These are phyloP conservation scores for Capsicum rhomboideum DNA, from an alignment of 257 asterid genomes.

Conservation along the genomic window DNA sequence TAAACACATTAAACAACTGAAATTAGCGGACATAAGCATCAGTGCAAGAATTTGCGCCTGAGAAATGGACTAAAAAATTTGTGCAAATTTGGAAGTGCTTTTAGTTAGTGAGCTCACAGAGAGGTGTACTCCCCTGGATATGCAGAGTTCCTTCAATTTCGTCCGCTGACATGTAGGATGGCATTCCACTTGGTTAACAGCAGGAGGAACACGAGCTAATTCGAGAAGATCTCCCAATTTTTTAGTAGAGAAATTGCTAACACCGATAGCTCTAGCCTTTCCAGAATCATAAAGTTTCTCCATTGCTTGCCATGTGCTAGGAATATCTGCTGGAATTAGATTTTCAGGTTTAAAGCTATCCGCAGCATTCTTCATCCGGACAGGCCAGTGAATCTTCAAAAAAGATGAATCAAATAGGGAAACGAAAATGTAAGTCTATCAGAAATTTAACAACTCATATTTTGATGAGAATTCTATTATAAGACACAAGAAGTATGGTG, in stretches of 20 bases:
- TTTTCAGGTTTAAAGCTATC: conserved; percentile 37
- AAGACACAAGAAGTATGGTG: background rate
- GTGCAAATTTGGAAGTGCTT: background rate
- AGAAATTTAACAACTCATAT: background rate
- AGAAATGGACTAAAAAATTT: background rate
- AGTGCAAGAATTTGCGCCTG: background rate
- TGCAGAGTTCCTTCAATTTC: conserved; percentile 52
- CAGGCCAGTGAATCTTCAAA: conserved; percentile 69
- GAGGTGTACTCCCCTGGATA: conserved; percentile 66
- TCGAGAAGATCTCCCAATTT: conserved; percentile 52
- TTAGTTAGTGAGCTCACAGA: conserved; percentile 41
- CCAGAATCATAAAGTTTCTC: conserved; percentile 61
- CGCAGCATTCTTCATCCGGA: conserved; percentile 44
- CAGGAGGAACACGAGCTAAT: conserved; percentile 64
- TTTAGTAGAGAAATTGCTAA: conserved; percentile 63
- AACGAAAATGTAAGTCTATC: background rate
- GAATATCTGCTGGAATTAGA: conserved; percentile 50
- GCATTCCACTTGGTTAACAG: conserved; percentile 78
- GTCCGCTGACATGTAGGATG: conserved; percentile 76
- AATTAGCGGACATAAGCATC: too few species aligned
- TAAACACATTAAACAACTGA: background rate
- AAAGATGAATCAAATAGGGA: background rate
- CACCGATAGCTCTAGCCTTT: conserved; percentile 68
- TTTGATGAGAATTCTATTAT: background rate
- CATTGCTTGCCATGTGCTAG: conserved; percentile 74